Evolutionary conservation across 2,329 filamentous ascomycete genomes (phyloP), one percentile per base, ranked within the genome.

Genomic region (Scedosporium dehoogii): DNA sequence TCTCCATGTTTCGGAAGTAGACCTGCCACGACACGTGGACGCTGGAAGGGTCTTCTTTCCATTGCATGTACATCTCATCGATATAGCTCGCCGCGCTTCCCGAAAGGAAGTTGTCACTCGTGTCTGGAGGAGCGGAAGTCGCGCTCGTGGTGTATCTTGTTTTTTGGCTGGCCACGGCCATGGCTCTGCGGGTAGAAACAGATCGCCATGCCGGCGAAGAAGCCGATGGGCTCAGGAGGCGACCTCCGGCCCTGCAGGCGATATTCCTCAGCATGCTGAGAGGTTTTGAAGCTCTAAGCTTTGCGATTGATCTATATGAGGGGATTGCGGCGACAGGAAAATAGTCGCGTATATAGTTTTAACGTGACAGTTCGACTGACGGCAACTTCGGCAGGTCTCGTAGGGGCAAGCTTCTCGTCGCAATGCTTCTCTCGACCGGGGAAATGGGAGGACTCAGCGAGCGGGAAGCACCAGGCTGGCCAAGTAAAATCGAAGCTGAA

Each of bases 1-100:
- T 90, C 81, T 99, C 94, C 90, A 99, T 97, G 80, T 99, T 99
- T 80, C 88, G 91, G 85, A 99, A 99, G 84, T 99, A 99, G 73
- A 96, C 88, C 80, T 96, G 93, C 94, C 94, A 99, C 75, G 94
- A 99, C 70, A 96, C 84, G 78, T 99, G 94, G 64, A 99, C 94
- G 73, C 91, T 96, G 70, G 86, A 84, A 60, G 94, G 92, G 70
- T 99, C 92, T 67, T 90, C 82, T 79, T 93, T 96, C 94, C 94
- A 99, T 74, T 92, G 87, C 80, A 97, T 81, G 78, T 99, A 99
- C 94, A 99, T 99, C 81, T 97, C 94, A 76, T 99, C 94, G 74
- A 99, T 91, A 80, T 99, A 99, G 81, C 96, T 97, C 77, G 94
- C 94, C 65, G 93, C 94, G 81, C 91, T 97, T 68, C 94, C 94